These are phyloP conservation scores for Auxenochlorella pyrenoidosa DNA, from an alignment of 139 green algal species.

Conservation along the genomic window DNA sequence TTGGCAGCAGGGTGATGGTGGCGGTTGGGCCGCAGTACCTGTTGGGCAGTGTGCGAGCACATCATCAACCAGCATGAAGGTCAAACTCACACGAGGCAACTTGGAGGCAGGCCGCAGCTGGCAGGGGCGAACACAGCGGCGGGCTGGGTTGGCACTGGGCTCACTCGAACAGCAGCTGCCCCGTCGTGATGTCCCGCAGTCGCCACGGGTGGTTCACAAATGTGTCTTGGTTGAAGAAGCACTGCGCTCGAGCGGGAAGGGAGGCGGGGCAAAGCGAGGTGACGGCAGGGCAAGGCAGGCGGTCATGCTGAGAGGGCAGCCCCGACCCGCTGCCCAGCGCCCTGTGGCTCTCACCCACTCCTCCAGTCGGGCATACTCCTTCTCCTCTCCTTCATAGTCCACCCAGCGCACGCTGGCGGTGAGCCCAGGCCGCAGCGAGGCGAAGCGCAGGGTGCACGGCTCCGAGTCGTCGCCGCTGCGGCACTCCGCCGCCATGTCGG, in stretches of 20 bases:
- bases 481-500: not conserved
- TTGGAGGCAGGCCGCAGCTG: no score
- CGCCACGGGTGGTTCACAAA: conserved; percentile 62
- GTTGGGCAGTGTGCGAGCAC: not conserved
- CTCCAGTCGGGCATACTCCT: conserved; percentile 7
- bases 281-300: no score
- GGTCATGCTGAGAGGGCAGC: no score
- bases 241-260: not conserved
- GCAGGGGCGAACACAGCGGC: not conserved
- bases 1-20: conserved; percentile 39
- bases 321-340: no score
- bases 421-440: not conserved
- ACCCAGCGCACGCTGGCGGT: conserved; percentile 52
- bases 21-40: conserved; percentile 47
- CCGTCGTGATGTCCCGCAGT: conserved; percentile 19
- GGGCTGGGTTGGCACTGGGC: not conserved
- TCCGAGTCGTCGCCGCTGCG: not conserved
- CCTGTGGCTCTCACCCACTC: not conserved
- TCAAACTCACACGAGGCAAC: no score
- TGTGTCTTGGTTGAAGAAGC: conserved; percentile 44
- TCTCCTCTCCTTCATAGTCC: conserved; percentile 45
- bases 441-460: conserved; percentile 3
- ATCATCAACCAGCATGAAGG: no score
- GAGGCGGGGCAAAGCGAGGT: no score
- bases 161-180: conserved; percentile 14